Conservation (phyloP, 108 stramenopile genomes). For the Cyclostephanos invisitatus region DNA sequence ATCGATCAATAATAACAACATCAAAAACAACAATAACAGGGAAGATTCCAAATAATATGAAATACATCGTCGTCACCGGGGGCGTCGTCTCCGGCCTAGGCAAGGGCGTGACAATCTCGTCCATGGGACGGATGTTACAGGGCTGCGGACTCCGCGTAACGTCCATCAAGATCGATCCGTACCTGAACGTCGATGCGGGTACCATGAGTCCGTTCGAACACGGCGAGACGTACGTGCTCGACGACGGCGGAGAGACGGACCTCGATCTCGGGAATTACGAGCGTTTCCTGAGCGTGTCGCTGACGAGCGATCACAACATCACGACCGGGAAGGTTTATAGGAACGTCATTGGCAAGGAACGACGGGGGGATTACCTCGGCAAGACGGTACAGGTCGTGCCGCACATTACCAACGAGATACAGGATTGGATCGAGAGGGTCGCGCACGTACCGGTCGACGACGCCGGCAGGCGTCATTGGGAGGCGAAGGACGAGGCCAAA, state of each 20-base stretch:
- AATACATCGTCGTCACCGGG: constrained; percentile 91
- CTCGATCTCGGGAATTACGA: constrained; percentile 95
- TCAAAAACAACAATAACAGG: no score
- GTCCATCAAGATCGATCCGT: constrained; percentile 92
- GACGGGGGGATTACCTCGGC: constrained; percentile 89
- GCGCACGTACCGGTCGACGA: constrained; percentile 74
- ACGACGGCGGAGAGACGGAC: constrained; percentile 91
- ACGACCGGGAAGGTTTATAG: constrained; percentile 92
- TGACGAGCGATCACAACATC: constrained; percentile 89
- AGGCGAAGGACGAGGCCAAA: constrained; percentile 13
- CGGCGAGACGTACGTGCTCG: constrained; percentile 81
- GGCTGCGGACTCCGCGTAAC: constrained; percentile 84
- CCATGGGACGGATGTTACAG: constrained; percentile 86
- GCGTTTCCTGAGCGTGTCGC: constrained; percentile 74
- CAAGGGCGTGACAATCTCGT: constrained; percentile 85
- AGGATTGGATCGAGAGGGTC: constrained; percentile 88
- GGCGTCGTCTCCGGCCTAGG: constrained; percentile 92
- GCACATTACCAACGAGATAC: constrained; percentile 89
- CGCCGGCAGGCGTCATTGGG: constrained; percentile 39
- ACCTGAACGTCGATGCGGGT: constrained; percentile 88
- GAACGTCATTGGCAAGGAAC: constrained; percentile 79
- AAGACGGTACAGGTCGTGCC: constrained; percentile 95
- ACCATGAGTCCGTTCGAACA: constrained; percentile 92
- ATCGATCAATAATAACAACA: no score
- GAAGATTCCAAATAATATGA: no score